A percentile compares a stretch with the other conserved stretches of the same genome.
These are phyloP conservation scores for Fusarium vanettenii DNA, from an alignment of 2,329 filamentous ascomycete species.

Conservation along the genomic window DNA sequence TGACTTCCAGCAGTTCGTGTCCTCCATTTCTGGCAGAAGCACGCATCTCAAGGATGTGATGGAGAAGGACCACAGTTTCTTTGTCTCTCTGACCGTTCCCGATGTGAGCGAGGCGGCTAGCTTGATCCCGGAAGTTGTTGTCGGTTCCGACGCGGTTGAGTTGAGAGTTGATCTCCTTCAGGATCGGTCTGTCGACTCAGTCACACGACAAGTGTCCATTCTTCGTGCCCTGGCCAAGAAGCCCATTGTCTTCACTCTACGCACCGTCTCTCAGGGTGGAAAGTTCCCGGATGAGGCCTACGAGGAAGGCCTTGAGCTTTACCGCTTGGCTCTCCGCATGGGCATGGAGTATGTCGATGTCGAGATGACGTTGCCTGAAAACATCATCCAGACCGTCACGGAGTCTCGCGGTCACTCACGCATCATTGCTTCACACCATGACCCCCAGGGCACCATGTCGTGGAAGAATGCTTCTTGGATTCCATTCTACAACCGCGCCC, in stretches of 20 bases:
- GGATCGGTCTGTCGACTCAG: conserved; percentile 79
- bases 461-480: conserved; percentile 97
- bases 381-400: conserved; percentile 76
- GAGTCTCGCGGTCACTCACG: conserved; percentile 77
- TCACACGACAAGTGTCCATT: conserved; percentile 83
- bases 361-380: conserved; percentile 86
- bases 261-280: conserved; percentile 87
- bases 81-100: conserved; percentile 89
- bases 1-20: conserved; percentile 54
- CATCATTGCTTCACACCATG: conserved; percentile 96
- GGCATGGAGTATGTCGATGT: conserved; percentile 94
- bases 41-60: conserved; percentile 59
- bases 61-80: conserved; percentile 81
- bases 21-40: conserved; percentile 51
- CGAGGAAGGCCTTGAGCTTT: conserved; percentile 79
- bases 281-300: conserved; percentile 83
- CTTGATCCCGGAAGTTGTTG: conserved; percentile 76
- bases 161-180: conserved; percentile 90
- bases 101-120: conserved; percentile 73
- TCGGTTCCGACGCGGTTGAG: conserved; percentile 94
- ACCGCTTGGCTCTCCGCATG: conserved; percentile 81
- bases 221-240: conserved; percentile 78
- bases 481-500: conserved; percentile 86
- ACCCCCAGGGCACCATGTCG: conserved; percentile 80
- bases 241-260: conserved; percentile 92